Evolutionary conservation across 305 asterid genomes (phyloP).

Genomic region (Fraxinus angustifolia): DNA sequence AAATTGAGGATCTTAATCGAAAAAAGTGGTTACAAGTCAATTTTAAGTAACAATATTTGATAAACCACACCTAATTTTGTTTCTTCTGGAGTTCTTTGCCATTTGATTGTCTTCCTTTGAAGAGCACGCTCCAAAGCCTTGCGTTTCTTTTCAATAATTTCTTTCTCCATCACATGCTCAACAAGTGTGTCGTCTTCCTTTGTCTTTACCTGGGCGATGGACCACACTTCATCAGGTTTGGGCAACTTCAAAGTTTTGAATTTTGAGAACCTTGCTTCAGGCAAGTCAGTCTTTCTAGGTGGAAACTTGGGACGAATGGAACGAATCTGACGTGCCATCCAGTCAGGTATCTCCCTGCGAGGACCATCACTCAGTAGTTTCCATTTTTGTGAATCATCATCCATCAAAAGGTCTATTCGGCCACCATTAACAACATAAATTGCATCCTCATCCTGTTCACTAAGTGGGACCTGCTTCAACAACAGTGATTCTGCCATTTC

Average conservation of each 20-base stretch:
- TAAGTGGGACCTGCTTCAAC: constrained; percentile 19
- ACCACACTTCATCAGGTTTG: constrained; percentile 42
- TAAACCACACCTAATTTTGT: constrained; percentile 34
- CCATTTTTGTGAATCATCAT: constrained; percentile 39
- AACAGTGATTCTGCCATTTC: constrained; percentile 32
- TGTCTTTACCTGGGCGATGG: constrained; percentile 37
- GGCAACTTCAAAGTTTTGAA: constrained; percentile 37
- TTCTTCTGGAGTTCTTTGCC: constrained; percentile 47
- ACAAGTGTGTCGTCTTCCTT: constrained; percentile 40
- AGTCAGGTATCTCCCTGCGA: constrained; percentile 44
- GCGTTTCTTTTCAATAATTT: constrained; percentile 43
- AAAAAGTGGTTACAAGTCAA: neutral
- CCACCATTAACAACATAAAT: constrained; percentile 39
- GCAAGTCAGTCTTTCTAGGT: constrained; percentile 34
- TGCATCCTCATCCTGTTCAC: constrained; percentile 27
- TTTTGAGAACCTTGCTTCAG: constrained; percentile 30
- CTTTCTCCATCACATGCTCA: constrained; percentile 46
- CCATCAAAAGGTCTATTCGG: constrained; percentile 35
- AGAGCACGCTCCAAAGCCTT: constrained; percentile 42
- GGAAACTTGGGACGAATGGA: constrained; percentile 42
- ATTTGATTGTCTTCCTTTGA: constrained; percentile 41
- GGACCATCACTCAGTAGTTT: constrained; percentile 42
- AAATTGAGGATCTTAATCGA: neutral
- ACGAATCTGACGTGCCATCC: constrained; percentile 40
- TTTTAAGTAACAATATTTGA: constrained; percentile 9